Evolutionary conservation across 1,284 basidiomycete genomes (phyloP).

Genomic region (Farysia itapuensis): DNA sequence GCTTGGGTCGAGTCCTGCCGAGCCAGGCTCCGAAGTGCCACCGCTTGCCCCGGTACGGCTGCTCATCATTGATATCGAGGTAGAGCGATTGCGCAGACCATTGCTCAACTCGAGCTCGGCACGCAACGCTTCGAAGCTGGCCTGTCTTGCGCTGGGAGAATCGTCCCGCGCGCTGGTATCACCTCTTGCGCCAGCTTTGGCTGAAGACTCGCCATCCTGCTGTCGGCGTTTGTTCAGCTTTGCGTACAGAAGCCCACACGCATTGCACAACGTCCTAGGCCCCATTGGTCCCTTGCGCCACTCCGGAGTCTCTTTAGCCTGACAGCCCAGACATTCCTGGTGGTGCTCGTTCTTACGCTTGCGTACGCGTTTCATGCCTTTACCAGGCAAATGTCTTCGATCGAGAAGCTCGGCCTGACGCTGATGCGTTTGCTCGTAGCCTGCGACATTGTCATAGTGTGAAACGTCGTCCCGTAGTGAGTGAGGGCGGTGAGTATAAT

Average conservation of each 20-base stretch:
- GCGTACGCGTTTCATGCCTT: slow-evolving; percentile 34
- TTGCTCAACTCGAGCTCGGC: slow-evolving; percentile 35
- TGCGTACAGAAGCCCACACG: slow-evolving; percentile 55
- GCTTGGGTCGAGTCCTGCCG: too few species aligned
- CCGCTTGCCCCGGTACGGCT: background rate
- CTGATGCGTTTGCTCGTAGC: slow-evolving; percentile 5
- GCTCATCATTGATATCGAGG: slow-evolving; percentile 1
- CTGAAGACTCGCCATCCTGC: slow-evolving; percentile 30
- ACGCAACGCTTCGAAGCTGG: slow-evolving; percentile 30
- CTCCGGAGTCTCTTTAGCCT: slow-evolving; percentile 51
- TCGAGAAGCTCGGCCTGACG: slow-evolving; percentile 27
- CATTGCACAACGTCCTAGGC: slow-evolving; percentile 52
- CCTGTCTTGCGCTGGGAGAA: slow-evolving; percentile 34
- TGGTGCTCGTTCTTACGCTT: slow-evolving; percentile 42
- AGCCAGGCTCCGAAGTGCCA: too few species aligned
- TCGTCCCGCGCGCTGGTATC: slow-evolving; percentile 28
- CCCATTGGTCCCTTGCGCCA: slow-evolving; percentile 58
- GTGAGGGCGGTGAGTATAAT: background rate
- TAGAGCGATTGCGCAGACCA: slow-evolving; percentile 19
- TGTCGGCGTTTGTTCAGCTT: slow-evolving; percentile 43
- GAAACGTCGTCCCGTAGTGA: background rate
- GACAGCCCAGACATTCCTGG: slow-evolving; percentile 38
- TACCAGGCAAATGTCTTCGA: slow-evolving; percentile 24
- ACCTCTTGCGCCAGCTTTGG: slow-evolving; percentile 26
- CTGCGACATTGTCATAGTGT: background rate